A percentile compares a stretch with the other conserved stretches of the same genome.
Evolutionary conservation across 2,329 filamentous ascomycete species (phyloP).

Genomic region (Pseudogymnoascus sp.): DNA sequence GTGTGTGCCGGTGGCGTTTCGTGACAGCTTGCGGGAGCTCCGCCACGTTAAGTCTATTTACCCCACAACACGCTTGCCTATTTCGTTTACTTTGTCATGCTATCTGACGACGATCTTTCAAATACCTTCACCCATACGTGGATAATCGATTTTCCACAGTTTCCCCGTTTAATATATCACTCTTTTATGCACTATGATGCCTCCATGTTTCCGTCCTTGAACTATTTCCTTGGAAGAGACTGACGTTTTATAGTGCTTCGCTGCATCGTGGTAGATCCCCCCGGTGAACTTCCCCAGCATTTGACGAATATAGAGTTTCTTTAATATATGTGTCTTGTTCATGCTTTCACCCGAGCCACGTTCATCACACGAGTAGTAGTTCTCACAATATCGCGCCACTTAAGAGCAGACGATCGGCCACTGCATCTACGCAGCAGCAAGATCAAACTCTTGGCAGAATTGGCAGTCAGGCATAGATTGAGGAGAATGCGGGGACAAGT

Average conservation of each 20-base stretch:
- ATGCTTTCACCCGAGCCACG: not conserved
- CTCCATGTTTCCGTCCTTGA: not conserved
- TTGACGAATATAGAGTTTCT: not conserved
- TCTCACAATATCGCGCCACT: not conserved
- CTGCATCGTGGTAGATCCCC: not conserved
- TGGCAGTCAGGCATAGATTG: conserved; percentile 1
- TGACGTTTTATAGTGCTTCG: not conserved
- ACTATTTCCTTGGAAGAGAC: not conserved
- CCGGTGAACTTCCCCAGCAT: not conserved
- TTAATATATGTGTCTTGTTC: not conserved
- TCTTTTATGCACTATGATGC: not conserved
- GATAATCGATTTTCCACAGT: not conserved
- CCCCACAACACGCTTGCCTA: not conserved
- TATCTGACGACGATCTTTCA: not conserved
- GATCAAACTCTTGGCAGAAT: not conserved
- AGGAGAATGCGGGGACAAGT: not conserved
- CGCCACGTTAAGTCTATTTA: not conserved
- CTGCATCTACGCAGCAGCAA: not conserved
- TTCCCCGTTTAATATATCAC: not conserved
- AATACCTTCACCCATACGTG: not conserved
- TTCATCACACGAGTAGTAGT: not conserved
- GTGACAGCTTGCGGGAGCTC: not conserved
- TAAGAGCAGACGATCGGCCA: not conserved
- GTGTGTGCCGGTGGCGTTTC: not conserved
- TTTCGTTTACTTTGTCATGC: not conserved